phyloP scores from a whole-genome alignment of 192 early-diverging fungal species.

The Gorgonomyces haynaldii region DNA sequence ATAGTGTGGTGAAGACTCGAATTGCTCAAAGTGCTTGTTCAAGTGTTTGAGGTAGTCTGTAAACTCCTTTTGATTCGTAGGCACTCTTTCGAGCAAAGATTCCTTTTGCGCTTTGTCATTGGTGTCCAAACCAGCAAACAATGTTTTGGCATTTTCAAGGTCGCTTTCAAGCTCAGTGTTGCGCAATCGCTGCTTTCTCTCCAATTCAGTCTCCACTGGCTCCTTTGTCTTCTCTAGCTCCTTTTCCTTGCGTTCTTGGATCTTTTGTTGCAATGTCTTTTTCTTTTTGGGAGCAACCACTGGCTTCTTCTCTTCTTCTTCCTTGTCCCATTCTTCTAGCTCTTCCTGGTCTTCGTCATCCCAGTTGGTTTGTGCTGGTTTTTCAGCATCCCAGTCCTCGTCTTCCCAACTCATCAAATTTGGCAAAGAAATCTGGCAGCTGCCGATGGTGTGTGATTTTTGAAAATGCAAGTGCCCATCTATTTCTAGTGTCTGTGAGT shows the following conservation, averaged over 20 bases:
- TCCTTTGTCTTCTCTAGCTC: conserved; percentile 11
- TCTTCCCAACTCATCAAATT: not conserved
- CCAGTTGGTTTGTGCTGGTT: conserved; percentile 13
- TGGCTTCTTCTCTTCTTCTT: conserved; percentile 14
- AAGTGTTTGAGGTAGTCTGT: conserved; percentile 26
- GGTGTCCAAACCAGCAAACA: conserved; percentile 21
- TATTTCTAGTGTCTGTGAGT: not conserved
- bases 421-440: not conserved
- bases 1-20: conserved; percentile 16
- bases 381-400: too few relatives aligned
- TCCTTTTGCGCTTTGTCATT: conserved; percentile 1
- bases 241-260: conserved; percentile 28
- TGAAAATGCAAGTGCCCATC: too few relatives aligned
- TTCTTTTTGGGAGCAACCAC: conserved; percentile 32
- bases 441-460: not conserved
- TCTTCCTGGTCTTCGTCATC: conserved; percentile 27
- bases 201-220: conserved; percentile 26
- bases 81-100: not conserved
- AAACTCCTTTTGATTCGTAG: conserved; percentile 25
- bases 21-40: conserved; percentile 20
- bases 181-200: conserved; percentile 27
- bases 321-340: conserved; percentile 18
- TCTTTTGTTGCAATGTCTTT: conserved; percentile 23
- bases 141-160: conserved; percentile 35
- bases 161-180: conserved; percentile 27